Evolutionary conservation across 2,329 filamentous ascomycete species (phyloP).

Genomic region (Macrophomina tecta): DNA sequence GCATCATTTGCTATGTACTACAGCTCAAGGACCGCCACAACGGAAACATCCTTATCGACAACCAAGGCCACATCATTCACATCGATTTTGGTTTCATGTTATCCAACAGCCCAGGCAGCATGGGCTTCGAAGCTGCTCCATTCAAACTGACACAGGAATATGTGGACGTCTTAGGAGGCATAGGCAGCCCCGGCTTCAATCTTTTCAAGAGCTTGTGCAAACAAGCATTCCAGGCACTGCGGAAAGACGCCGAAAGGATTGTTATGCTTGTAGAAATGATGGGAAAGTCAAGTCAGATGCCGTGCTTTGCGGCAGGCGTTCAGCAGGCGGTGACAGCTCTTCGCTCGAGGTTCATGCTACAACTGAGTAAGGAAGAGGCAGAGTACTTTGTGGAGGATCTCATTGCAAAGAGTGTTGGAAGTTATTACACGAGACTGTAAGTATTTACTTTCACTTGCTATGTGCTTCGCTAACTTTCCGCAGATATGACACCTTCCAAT

Average conservation of each 20-base stretch:
- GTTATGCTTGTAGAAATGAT: conserved; percentile 85
- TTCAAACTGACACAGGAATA: conserved; percentile 89
- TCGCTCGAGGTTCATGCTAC: conserved; percentile 78
- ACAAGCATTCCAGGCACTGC: conserved; percentile 80
- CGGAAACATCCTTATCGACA: conserved; percentile 84
- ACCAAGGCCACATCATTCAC: conserved; percentile 84
- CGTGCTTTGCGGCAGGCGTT: conserved; percentile 79
- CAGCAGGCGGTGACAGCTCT: conserved; percentile 71
- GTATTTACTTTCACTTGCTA: conserved; percentile 38
- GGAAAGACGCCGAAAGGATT: conserved; percentile 79
- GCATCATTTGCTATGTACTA: conserved; percentile 81
- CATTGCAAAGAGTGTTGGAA: conserved; percentile 80
- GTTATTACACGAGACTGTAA: conserved; percentile 85
- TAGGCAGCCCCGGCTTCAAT: conserved; percentile 72
- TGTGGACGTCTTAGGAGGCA: conserved; percentile 79
- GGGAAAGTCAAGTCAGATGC: conserved; percentile 83
- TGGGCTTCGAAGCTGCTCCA: conserved; percentile 84
- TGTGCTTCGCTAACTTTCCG: not conserved
- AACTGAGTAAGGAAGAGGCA: conserved; percentile 81
- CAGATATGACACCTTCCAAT: conserved; percentile 86
- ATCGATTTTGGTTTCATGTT: conserved; percentile 93
- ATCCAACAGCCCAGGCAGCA: conserved; percentile 81
- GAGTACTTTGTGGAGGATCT: conserved; percentile 83
- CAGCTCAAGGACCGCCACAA: conserved; percentile 88
- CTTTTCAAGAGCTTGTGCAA: conserved; percentile 82